A percentile compares a stretch with the other conserved stretches of the same genome.
Conservation (phyloP, 768 basidiomycete genomes). For the Boletus sensibilis region DNA sequence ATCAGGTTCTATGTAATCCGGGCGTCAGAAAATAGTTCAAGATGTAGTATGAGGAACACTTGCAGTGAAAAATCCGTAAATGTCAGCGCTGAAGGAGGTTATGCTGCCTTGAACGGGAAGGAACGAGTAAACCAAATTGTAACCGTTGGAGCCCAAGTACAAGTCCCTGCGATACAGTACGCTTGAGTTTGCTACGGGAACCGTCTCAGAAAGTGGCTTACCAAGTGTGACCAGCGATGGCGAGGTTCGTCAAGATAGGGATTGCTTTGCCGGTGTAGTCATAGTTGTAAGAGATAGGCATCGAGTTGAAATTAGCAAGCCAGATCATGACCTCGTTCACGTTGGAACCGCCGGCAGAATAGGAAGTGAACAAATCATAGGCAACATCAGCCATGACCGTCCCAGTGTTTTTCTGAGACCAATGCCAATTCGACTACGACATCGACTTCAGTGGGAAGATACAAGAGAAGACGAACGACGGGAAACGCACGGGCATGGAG, state of each 20-base stretch:
- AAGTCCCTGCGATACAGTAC: conserved; percentile 43
- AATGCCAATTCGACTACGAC: conserved; percentile 51
- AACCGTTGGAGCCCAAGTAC: conserved; percentile 52
- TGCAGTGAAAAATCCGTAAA: conserved; percentile 53
- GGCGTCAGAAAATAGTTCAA: neutral
- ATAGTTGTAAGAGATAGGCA: conserved; percentile 55
- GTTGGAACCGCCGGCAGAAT: conserved; percentile 45
- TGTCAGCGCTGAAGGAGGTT: conserved; percentile 52
- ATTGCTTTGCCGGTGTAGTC: conserved; percentile 44
- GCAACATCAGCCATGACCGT: conserved; percentile 54
- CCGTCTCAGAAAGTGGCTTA: conserved; percentile 15
- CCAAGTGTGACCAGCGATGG: conserved; percentile 53
- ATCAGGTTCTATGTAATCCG: conserved; percentile 50
- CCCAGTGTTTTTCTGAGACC: conserved; percentile 47
- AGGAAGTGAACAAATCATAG: conserved; percentile 64
- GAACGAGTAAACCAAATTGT: conserved; percentile 54
- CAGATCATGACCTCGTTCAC: conserved; percentile 60
- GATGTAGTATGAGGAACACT: neutral
- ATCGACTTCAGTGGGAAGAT: neutral
- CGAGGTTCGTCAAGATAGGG: conserved; percentile 42
- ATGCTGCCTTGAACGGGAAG: conserved; percentile 38
- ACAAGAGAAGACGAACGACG: neutral
- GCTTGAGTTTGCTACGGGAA: neutral
- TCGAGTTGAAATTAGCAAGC: conserved; percentile 57
- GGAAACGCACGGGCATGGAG: conserved; percentile 50